phyloP scores from a whole-genome alignment of 208 protist species.

The Leishmania gerbilli region DNA sequence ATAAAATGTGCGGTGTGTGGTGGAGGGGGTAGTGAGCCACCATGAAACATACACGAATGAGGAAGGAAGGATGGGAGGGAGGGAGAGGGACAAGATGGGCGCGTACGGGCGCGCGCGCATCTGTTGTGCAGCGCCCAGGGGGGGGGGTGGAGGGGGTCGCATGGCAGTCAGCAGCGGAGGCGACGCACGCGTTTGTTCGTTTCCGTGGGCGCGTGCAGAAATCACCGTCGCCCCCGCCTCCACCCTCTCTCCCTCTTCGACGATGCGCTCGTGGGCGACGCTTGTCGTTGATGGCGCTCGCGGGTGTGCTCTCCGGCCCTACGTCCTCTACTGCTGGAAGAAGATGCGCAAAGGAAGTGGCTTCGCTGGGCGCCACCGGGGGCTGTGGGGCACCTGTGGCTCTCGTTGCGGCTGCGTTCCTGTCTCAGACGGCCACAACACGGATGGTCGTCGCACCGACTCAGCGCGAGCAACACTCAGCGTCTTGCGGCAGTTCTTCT shows the following conservation, averaged over 20 bases:
- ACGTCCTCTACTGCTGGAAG: not conserved
- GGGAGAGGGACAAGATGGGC: not conserved
- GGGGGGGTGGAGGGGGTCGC: not conserved
- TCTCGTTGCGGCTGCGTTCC: not conserved
- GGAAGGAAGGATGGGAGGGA: not conserved
- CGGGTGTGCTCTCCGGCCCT: not conserved
- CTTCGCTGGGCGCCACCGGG: not conserved
- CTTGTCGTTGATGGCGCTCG: not conserved
- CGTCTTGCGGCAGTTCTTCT: slow-evolving; percentile 30
- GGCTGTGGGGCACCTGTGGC: not conserved
- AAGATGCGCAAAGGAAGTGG: slow-evolving; percentile 9
- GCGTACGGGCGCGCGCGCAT: not conserved
- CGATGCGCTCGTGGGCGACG: not conserved
- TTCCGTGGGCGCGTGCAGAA: not conserved
- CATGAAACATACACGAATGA: not conserved
- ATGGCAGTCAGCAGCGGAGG: not conserved
- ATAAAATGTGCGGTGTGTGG: not conserved
- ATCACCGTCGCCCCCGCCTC: not conserved
- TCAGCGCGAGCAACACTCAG: not conserved
- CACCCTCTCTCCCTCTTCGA: too few relatives aligned
- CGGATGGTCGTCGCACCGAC: not conserved
- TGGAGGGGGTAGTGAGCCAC: too few relatives aligned
- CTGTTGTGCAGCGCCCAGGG: not conserved
- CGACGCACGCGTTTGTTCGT: not conserved
- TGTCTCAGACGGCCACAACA: not conserved